Evolutionary conservation across 768 basidiomycete genomes (phyloP).

Genomic region (Rubroboletus pulcherrimus): DNA sequence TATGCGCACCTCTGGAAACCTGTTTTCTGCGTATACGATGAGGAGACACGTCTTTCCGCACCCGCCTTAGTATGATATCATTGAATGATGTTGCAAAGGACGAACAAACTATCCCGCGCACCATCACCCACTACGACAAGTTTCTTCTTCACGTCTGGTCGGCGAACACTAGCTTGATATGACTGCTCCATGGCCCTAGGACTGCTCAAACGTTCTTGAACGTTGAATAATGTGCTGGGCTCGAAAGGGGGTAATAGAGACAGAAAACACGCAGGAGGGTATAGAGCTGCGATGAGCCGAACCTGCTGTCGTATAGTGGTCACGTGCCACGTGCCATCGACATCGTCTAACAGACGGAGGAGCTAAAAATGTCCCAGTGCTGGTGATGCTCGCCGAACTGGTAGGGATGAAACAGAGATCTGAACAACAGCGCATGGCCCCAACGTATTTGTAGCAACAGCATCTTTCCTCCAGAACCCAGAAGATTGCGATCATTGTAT

Average conservation of each 20-base stretch:
- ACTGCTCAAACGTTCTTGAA: background rate
- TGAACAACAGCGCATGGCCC: no score
- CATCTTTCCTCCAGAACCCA: background rate
- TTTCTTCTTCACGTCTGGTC: slow-evolving; percentile 83
- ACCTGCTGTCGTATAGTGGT: background rate
- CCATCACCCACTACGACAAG: slow-evolving; percentile 88
- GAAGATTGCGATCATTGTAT: background rate
- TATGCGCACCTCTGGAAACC: slow-evolving; percentile 83
- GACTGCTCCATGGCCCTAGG: slow-evolving; percentile 25
- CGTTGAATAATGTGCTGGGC: background rate
- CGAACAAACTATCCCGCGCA: slow-evolving; percentile 39
- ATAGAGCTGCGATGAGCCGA: background rate
- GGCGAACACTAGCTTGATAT: slow-evolving; percentile 33
- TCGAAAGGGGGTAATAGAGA: background rate
- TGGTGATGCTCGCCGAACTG: background rate
- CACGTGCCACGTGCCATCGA: slow-evolving; percentile 13
- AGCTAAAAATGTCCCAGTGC: background rate
- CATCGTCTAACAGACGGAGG: background rate
- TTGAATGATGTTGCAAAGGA: slow-evolving; percentile 25
- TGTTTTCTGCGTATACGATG: slow-evolving; percentile 94
- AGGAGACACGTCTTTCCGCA: slow-evolving; percentile 94
- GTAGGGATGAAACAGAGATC: background rate
- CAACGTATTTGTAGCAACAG: background rate
- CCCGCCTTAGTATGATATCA: slow-evolving; percentile 50
- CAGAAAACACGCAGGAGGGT: slow-evolving; percentile 2